phyloP scores from a whole-genome alignment of 306 rosid species.

The Cucumis hystrix region DNA sequence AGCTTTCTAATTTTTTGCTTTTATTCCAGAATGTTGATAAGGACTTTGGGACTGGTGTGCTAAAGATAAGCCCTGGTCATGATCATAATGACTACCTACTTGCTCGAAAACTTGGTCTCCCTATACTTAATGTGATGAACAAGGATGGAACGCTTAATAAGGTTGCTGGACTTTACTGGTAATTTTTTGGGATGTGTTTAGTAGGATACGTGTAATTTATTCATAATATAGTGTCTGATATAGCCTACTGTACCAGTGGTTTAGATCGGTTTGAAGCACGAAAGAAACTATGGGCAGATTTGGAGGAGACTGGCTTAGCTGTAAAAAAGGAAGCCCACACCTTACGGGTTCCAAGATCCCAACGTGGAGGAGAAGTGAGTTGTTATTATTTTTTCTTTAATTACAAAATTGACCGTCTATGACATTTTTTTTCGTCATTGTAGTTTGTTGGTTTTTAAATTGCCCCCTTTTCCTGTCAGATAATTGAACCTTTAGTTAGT shows the following conservation, averaged over 20 bases:
- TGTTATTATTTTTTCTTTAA: not conserved
- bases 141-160: constrained; percentile 89
- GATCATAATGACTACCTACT: constrained; percentile 89
- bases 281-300: constrained; percentile 82
- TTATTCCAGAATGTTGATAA: constrained; percentile 63
- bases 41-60: constrained; percentile 91
- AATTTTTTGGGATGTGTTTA: constrained; percentile 8
- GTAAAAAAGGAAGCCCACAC: constrained; percentile 84
- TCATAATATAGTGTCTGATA: constrained; percentile 13
- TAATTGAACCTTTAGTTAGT: constrained; percentile 91
- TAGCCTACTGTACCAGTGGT: constrained; percentile 40
- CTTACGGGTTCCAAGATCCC: constrained; percentile 90
- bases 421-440: not conserved
- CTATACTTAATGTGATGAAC: constrained; percentile 94
- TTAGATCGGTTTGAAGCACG: constrained; percentile 97
- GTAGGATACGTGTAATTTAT: constrained; percentile 3
- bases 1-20: not conserved
- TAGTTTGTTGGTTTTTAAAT: not conserved
- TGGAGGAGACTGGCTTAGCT: constrained; percentile 81
- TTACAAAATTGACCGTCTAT: not conserved
- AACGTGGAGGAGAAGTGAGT: constrained; percentile 98
- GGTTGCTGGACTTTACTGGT: constrained; percentile 87
- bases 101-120: constrained; percentile 95
- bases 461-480: constrained; percentile 32
- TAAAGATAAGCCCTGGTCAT: constrained; percentile 98